Evolutionary conservation across 352 stramenopile species (phyloP), one percentile per base, ranked within the genome.

Genomic region (Phytophthora idaei): DNA sequence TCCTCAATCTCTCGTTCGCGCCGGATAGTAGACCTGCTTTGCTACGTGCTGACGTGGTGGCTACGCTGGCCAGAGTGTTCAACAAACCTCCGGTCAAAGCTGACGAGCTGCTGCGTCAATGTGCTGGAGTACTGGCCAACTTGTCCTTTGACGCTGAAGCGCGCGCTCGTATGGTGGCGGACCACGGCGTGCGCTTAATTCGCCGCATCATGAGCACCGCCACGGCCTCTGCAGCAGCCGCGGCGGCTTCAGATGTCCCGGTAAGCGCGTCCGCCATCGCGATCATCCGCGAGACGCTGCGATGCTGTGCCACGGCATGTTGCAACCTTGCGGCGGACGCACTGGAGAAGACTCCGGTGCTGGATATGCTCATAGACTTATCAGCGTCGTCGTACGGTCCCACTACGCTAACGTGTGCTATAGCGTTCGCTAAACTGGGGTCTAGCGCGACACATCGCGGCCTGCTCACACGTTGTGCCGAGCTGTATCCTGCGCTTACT

Each of bases 1-100:
- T 92, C 25, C 90, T 92, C 49, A 94, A 95, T 49, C 61, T 97
- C 10, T 92, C 88, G 32, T 93, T 92, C 55, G 80, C 85, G 25
- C 59, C 79, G 12, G 76, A 89, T 17, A 92, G 83, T 25, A 74
- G 85, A 50, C 80, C 88, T 44, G 69, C 84, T 3, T 53, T 96
- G 15, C 64, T 94, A 8, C 80, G 71, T 44, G 76, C 87, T 12
- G 78, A 92, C 36, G 66, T 83, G 3, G 77, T 95, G 34, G 76
- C 84, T 41, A 92, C 78, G 27, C 65, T 93, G 4, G 76, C 80
- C 51, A 71, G 76, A 48, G 77, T 93, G 27, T 95, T 93, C 64
- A 79, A 87, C 41, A 80, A 85, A 3, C 76, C 81, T 0, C 69
- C 69, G 45, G 70, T 80, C 5, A 90, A 88, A 54, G 85, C 77